Evolutionary conservation across 2,329 filamentous ascomycete species (phyloP).

Genomic region (Hymenoscyphus linearis): DNA sequence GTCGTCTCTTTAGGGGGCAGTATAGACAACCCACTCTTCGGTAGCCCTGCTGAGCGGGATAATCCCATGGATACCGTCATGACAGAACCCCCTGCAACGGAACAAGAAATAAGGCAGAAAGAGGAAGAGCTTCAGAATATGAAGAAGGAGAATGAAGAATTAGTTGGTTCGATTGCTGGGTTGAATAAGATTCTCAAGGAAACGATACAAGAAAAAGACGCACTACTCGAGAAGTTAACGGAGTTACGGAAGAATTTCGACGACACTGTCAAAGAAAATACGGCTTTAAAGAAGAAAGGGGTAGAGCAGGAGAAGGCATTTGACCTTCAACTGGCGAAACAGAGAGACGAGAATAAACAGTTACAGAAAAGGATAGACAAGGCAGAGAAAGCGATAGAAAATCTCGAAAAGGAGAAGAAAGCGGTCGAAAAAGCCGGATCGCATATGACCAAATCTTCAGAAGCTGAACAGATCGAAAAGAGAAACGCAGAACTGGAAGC

Average conservation of each 20-base stretch:
- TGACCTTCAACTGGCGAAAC: background rate
- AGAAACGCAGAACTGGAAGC: background rate
- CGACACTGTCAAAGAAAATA: background rate
- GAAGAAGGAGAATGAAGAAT: background rate
- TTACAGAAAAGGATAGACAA: too few species aligned
- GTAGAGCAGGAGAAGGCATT: background rate
- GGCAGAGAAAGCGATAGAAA: background rate
- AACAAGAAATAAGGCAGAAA: background rate
- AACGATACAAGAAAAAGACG: background rate
- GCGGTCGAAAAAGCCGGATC: background rate
- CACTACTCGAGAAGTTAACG: background rate
- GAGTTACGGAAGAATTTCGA: background rate
- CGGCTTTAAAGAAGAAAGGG: background rate
- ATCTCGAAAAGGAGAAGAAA: background rate
- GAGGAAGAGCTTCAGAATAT: background rate
- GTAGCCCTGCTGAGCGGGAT: background rate
- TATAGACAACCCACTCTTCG: background rate
- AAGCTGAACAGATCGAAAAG: background rate
- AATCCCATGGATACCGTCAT: background rate
- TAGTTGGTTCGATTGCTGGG: background rate
- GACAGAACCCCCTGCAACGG: background rate
- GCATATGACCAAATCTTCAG: background rate
- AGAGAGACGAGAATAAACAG: background rate
- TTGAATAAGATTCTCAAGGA: background rate
- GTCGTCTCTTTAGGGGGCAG: background rate